Conservation (phyloP, 306 rosid species). For the Quercus gilva region DNA sequence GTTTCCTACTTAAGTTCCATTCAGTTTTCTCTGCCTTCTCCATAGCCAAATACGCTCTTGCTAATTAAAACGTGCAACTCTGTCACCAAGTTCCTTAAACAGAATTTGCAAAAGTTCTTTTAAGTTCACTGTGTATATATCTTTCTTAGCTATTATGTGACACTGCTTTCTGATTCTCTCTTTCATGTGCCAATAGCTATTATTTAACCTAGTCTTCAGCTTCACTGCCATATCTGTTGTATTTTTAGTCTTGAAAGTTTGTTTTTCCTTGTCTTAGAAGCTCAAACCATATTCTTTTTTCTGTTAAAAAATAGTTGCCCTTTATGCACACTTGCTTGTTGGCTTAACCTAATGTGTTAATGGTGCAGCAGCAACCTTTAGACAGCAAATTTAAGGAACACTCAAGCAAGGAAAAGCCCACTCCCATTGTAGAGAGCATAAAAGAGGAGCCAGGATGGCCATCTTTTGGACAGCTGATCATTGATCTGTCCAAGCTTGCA, state of each 20-base stretch:
- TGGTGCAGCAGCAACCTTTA: slow-evolving; percentile 34
- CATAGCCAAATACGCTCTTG: not conserved
- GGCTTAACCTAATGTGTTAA: slow-evolving; percentile 22
- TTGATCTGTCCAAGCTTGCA: slow-evolving; percentile 72
- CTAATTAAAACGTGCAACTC: not conserved
- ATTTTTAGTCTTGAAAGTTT: not conserved
- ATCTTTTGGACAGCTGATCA: slow-evolving; percentile 69
- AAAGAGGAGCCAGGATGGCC: slow-evolving; percentile 98
- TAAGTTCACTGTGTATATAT: not conserved
- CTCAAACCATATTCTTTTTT: not conserved
- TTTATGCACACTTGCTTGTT: slow-evolving; percentile 7
- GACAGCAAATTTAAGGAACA: slow-evolving; percentile 51
- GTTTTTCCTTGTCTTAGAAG: not conserved
- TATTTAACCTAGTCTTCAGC: not conserved
- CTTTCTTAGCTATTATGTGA: not conserved
- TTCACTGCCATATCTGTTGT: not conserved
- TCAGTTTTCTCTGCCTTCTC: not conserved
- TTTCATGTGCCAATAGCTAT: not conserved
- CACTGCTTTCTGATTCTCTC: not conserved
- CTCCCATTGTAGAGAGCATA: slow-evolving; percentile 36
- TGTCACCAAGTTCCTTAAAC: not conserved
- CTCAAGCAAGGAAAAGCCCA: slow-evolving; percentile 41
- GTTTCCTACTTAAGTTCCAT: slow-evolving; percentile 5
- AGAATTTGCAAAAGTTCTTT: not conserved
- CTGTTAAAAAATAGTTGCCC: not conserved